Base-by-base conservation (phyloP, 257 asterid genomes). In the Primulina tabacum region DNA sequence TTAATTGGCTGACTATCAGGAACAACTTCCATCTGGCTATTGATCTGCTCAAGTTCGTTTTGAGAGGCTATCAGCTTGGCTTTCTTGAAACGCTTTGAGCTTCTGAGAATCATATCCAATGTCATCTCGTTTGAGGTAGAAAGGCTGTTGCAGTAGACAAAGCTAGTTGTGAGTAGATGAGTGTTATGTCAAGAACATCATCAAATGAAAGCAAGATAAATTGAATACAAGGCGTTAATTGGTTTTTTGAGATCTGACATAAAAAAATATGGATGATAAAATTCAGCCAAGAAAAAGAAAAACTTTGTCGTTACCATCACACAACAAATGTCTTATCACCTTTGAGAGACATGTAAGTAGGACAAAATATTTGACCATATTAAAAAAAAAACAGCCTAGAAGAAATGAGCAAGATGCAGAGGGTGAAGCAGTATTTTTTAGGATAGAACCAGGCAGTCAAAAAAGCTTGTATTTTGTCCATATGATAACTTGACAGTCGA, bases 31-130 rank as follows among this genome's bases (percentile, higher is more conserved):
- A 78, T 74, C 79, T 74, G 83, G 76, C 75, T 73, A 29, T 78
- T 89, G 28, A 72, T 26, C 64, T 77, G 78, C 32, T 70, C 81
- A 2, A 62, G 65, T 68, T 80, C 85, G 28, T 29, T 75, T 73
- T 90, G 86, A 28, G 90, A 80, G 62, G 86, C 94, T 2, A 61
- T 28, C 69, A 75, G 72, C 90, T 82, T 88, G 1, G 90, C 90
- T 78, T 84, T 85, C 85, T 86, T 86, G 84, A 80, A 92, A 70
- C 88, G 86, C 65, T 76, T 80, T 14, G 98, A 89, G 80, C 90
- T 88, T 85, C 74, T 86, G 18, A 89, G 79, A 14, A 92, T 79
- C 88, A 53, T 68, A 50, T 82, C 84, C 74, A 92, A 74, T 12
- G 83, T 64, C 76, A 86, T 29, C 37, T 78, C 68, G 60, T 26